Base-by-base conservation (phyloP, 148 eudicot species). In the Chenopodium suecicum region DNA sequence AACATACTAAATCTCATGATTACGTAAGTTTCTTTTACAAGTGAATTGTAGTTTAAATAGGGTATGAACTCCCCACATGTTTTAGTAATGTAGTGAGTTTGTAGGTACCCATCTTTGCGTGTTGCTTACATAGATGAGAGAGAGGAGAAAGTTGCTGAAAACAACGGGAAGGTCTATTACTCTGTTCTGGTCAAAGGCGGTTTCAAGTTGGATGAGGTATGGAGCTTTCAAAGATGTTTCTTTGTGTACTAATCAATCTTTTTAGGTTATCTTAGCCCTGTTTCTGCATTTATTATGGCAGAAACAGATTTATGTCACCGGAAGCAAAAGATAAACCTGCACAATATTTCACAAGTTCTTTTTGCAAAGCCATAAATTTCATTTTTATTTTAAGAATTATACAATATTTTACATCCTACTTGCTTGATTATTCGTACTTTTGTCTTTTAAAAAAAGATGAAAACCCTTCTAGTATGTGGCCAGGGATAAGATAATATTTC, bases 121-220 rank as follows among this genome's bases (percentile, higher is more conserved):
- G 91, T 97, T 82, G 99, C 99, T 34, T 94, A 94, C 83, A 94
- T 97, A 80, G 99, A 97, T 82, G 99, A 91, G 87, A 85, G 90
- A 84, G 99, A 97, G 76, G 98, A 90, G 81, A 79, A 90, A 46
- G 86, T 88, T 73, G 65, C 81, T 31, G 93, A 86, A 31, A 94
- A 88, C 79, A 54, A 94, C 81, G 89, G 86, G 80, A 94, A 94
- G 85, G 87, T 90, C 74, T 97, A 94, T 82, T 97, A 94, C 85
- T 97, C 99, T 64, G 99, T 97, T 62, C 92, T 97, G 80, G 95
- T 97, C 81, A 97, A 97, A 89, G 99, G 93, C 68, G 97, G 94
- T 77, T 97, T 91, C 73, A 91, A 89, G 84, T 84, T 94, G 76
- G 99, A 97, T 82, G 97, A 97, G 99, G 99, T 97, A 86, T 75